phyloP scores from a whole-genome alignment of 352 stramenopile genomes.

The Aphanomyces cochlioides region DNA sequence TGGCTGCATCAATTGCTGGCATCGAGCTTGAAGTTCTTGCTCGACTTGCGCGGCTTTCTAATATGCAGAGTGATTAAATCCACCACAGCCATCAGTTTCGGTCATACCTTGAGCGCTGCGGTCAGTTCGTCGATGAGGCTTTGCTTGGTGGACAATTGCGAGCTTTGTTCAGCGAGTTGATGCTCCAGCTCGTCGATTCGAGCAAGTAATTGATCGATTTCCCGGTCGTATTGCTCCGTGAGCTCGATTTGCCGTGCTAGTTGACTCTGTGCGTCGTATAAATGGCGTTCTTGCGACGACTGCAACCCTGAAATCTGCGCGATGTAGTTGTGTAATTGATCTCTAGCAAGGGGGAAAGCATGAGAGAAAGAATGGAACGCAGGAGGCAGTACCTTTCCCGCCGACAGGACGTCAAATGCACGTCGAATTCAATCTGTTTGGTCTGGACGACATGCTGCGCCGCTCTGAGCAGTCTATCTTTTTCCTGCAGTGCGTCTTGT shows the following conservation, averaged over 20 bases:
- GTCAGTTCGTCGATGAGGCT: not conserved
- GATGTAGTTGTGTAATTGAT: conserved; percentile 13
- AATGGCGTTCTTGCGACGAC: not conserved
- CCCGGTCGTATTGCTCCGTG: not conserved
- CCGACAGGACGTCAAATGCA: not conserved
- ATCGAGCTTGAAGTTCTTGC: not conserved
- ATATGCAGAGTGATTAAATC: too few species aligned
- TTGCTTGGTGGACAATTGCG: not conserved
- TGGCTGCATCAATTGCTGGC: not conserved
- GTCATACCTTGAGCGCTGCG: not conserved
- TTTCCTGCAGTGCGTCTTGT: not conserved
- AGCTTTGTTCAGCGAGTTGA: not conserved
- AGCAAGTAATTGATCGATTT: conserved; percentile 1
- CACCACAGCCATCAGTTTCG: not conserved
- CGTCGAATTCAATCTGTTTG: conserved; percentile 26
- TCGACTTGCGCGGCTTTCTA: conserved; percentile 10
- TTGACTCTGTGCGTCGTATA: conserved; percentile 9
- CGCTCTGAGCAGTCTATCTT: conserved; percentile 11
- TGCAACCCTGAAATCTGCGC: conserved; percentile 1
- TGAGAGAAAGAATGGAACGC: not conserved
- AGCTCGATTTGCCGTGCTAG: not conserved
- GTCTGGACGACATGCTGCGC: conserved; percentile 15
- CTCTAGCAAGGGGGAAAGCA: not conserved
- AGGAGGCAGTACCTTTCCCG: not conserved
- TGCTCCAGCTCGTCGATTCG: not conserved